phyloP scores from a whole-genome alignment of 73 alveolate genomes.

The Symbiodinium pilosum region DNA sequence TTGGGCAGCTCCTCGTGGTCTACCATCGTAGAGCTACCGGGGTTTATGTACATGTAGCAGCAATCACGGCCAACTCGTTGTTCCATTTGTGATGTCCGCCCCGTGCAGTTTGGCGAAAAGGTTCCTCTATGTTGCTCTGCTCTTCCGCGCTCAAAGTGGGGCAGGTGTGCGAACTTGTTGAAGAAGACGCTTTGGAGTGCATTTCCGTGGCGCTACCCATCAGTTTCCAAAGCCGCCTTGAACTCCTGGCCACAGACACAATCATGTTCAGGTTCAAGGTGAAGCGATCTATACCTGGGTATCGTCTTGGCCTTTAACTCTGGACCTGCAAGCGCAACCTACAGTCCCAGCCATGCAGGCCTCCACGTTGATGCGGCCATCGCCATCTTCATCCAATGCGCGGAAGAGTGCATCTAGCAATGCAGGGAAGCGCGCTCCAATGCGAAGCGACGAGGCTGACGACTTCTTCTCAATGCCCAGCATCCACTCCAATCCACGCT shows the following conservation, averaged over 20 bases:
- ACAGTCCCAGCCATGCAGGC: background rate
- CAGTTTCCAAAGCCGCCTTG: constrained; percentile 75
- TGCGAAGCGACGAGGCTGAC: background rate
- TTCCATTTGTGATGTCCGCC: too few species aligned
- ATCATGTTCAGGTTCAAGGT: background rate
- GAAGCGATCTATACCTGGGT: background rate
- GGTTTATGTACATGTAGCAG: too few species aligned
- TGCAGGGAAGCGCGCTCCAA: constrained; percentile 30
- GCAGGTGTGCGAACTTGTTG: too few species aligned
- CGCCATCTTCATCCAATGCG: constrained; percentile 38
- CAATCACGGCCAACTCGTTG: too few species aligned
- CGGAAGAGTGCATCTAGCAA: constrained; percentile 31
- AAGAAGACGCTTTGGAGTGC: background rate
- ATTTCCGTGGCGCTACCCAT: too few species aligned
- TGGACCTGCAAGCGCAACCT: background rate
- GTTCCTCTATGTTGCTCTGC: too few species aligned
- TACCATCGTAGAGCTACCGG: too few species aligned
- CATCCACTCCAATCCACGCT: constrained; percentile 64
- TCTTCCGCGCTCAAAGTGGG: too few species aligned
- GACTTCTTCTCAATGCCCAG: background rate
- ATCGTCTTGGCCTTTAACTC: background rate
- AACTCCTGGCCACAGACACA: constrained; percentile 13
- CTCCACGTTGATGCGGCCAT: constrained; percentile 73
- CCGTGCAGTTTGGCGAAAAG: too few species aligned
- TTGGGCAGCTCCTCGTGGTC: too few species aligned